phyloP scores from a whole-genome alignment of 148 eudicot genomes.

The Rhododendron kiyosumense region DNA sequence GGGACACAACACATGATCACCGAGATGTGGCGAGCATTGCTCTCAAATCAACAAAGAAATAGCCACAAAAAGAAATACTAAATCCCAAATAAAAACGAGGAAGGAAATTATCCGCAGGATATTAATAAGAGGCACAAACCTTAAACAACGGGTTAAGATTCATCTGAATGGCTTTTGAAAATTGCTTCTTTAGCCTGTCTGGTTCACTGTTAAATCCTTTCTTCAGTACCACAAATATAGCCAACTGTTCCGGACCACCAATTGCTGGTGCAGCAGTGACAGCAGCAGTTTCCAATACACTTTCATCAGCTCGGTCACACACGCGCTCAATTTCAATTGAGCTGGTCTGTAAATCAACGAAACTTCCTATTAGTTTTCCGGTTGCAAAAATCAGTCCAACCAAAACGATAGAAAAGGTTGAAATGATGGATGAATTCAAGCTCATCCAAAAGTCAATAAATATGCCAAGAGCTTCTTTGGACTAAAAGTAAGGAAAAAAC shows the following conservation, averaged over 20 bases:
- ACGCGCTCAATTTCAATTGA: conserved; percentile 89
- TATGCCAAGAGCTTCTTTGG: neutral
- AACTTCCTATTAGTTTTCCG: neutral
- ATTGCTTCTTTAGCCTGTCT: conserved; percentile 47
- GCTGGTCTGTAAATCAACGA: conserved; percentile 55
- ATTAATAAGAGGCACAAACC: conserved; percentile 29
- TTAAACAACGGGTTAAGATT: conserved; percentile 90
- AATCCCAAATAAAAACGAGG: neutral
- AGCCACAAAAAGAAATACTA: neutral
- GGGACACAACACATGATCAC: neutral
- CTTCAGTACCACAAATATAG: conserved; percentile 66
- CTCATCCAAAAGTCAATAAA: neutral
- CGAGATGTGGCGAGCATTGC: neutral
- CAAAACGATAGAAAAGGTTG: neutral
- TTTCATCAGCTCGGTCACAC: conserved; percentile 66
- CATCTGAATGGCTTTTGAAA: conserved; percentile 70
- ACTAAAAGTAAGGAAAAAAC: neutral
- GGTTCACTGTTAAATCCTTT: conserved; percentile 36
- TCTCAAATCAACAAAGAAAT: neutral
- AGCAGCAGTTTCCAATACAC: conserved; percentile 84
- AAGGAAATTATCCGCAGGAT: neutral
- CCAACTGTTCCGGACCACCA: conserved; percentile 88
- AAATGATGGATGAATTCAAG: neutral
- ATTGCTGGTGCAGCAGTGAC: conserved; percentile 56
- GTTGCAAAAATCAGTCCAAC: neutral